Conservation (phyloP, 257 asterid genomes). For the Apocynum venetum region DNA sequence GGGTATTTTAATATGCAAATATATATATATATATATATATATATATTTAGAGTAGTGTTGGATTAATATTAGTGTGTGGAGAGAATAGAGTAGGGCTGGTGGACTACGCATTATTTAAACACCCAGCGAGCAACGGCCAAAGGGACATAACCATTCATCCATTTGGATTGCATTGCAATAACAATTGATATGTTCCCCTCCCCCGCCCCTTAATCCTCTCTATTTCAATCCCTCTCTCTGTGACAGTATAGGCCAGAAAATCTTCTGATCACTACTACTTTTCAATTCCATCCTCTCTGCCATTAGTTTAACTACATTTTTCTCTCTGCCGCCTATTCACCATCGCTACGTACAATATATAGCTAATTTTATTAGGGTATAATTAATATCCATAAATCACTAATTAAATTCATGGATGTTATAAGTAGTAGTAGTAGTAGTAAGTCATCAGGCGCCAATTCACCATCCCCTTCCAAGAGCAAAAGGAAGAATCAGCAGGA, state of each 20-base stretch:
- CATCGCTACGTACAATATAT: too few relatives aligned
- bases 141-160: neutral
- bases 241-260: constrained; percentile 23
- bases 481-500: constrained; percentile 33
- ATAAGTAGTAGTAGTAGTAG: neutral
- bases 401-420: neutral
- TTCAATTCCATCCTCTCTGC: constrained; percentile 9
- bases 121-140: constrained; percentile 19
- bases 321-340: neutral
- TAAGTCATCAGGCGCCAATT: neutral
- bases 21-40: too few relatives aligned
- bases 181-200: constrained; percentile 7
- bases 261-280: constrained; percentile 21
- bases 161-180: constrained; percentile 4
- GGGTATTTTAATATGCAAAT: too few relatives aligned
- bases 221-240: neutral
- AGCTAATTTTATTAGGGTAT: too few relatives aligned
- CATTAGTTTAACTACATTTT: neutral
- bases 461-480: constrained; percentile 50
- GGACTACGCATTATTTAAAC: constrained; percentile 36
- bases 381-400: too few relatives aligned
- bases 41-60: too few relatives aligned
- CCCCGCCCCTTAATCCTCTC: neutral
- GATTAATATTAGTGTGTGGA: too few relatives aligned
- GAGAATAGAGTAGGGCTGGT: too few relatives aligned